Evolutionary conservation across 2,329 filamentous ascomycete genomes (phyloP).

Genomic region (Ceratocystis variospora): DNA sequence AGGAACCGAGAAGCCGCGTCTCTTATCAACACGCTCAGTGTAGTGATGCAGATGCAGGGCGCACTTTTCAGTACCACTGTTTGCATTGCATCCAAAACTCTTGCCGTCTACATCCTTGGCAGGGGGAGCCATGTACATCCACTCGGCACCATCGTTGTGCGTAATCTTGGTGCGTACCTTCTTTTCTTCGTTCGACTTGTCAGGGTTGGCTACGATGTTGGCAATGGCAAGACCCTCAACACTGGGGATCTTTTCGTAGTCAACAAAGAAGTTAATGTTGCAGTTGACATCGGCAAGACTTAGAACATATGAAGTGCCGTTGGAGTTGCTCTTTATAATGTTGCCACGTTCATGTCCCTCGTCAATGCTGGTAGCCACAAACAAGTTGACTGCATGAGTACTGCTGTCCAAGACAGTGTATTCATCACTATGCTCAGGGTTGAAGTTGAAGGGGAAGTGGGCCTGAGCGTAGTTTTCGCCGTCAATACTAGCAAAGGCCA

Average conservation of each 20-base stretch:
- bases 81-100: conserved; percentile 51
- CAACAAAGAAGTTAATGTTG: conserved; percentile 63
- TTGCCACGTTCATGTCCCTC: conserved; percentile 60
- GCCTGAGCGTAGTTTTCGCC: conserved; percentile 70
- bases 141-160: conserved; percentile 88
- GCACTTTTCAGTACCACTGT: conserved; percentile 51
- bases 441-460: conserved; percentile 73
- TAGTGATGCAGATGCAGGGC: conserved; percentile 90
- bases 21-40: conserved; percentile 71
- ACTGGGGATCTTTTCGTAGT: conserved; percentile 91
- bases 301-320: conserved; percentile 86
- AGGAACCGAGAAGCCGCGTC: conserved; percentile 75
- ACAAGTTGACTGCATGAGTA: conserved; percentile 85
- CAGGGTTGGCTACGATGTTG: conserved; percentile 67
- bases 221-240: conserved; percentile 81
- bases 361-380: conserved; percentile 64
- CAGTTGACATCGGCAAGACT: conserved; percentile 72
- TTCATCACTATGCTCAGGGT: conserved; percentile 54
- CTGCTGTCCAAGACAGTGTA: conserved; percentile 94
- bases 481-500: conserved; percentile 72
- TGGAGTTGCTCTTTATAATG: conserved; percentile 96
- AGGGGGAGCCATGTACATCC: conserved; percentile 65
- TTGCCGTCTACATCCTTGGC: conserved; percentile 56
- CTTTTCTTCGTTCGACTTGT: conserved; percentile 55
- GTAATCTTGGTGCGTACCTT: conserved; percentile 82